phyloP scores from a whole-genome alignment of 1,284 basidiomycete species.

The Trichosporon coremiiforme region DNA sequence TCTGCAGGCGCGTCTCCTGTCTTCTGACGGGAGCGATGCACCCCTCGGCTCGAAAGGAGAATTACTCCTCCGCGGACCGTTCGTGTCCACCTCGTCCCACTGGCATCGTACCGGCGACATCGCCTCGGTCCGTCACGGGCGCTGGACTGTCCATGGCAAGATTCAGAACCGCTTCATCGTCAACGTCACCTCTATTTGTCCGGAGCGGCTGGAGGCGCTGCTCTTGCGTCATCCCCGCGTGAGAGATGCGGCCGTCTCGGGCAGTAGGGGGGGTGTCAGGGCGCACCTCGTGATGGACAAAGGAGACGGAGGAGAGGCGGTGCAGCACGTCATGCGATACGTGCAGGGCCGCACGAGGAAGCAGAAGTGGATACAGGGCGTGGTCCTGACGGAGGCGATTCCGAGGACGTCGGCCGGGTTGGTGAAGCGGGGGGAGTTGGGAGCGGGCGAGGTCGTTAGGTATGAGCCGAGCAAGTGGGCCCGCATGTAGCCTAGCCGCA shows the following conservation, averaged over 20 bases:
- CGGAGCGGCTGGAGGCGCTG: constrained; percentile 75
- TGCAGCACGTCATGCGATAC: not conserved
- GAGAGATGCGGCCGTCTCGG: constrained; percentile 69
- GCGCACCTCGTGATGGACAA: not conserved
- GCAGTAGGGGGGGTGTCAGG: not conserved
- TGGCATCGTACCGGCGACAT: constrained; percentile 88
- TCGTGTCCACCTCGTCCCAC: constrained; percentile 69
- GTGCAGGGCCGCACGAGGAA: not conserved
- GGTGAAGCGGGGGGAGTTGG: not conserved
- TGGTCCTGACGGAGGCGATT: not conserved
- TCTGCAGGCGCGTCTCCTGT: constrained; percentile 72
- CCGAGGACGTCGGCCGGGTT: not conserved
- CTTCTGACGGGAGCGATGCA: constrained; percentile 49
- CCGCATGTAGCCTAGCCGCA: no score
- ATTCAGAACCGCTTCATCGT: constrained; percentile 83
- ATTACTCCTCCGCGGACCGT: constrained; percentile 73
- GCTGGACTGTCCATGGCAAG: constrained; percentile 46
- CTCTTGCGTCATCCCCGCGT: constrained; percentile 71
- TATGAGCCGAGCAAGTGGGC: not conserved
- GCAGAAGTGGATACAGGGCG: not conserved
- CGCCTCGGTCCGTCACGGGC: constrained; percentile 43
- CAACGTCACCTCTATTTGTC: constrained; percentile 65
- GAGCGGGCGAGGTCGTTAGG: not conserved
- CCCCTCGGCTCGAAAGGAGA: constrained; percentile 69
- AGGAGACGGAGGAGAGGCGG: no score